Percentiles rank a stretch among this genome's conserved stretches.
Conservation (phyloP, 208 protist genomes). For the Trypanosoma platydactyli region DNA sequence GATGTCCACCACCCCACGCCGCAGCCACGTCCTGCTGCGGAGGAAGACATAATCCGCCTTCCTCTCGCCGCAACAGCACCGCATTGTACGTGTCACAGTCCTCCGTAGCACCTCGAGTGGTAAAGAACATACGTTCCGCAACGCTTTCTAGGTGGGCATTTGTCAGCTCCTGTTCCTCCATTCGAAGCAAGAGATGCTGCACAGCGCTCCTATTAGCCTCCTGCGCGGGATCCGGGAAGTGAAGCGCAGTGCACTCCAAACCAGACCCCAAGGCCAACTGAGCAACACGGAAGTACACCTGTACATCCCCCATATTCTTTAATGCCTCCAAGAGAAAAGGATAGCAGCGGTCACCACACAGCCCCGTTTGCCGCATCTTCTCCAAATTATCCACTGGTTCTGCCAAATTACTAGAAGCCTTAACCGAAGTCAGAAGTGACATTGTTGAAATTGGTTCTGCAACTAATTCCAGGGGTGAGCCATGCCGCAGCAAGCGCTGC, state of each 20-base stretch:
- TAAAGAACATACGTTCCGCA: conserved; percentile 22
- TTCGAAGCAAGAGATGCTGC: conserved; percentile 41
- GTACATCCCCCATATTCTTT: conserved; percentile 1
- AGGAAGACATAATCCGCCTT: background rate
- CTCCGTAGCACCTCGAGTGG: conserved; percentile 11
- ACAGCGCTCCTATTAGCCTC: conserved; percentile 40
- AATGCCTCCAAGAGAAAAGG: conserved; percentile 22
- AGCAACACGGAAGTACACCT: conserved; percentile 22
- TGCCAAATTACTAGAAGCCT: too few species aligned
- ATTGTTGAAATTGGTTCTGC: conserved; percentile 37
- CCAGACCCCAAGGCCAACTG: conserved; percentile 49
- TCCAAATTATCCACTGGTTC: background rate
- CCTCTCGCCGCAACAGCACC: conserved; percentile 2
- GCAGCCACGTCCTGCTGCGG: conserved; percentile 1
- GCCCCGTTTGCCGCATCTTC: background rate
- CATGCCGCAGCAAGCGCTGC: conserved; percentile 46
- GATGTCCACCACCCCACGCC: conserved; percentile 8
- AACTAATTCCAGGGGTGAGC: conserved; percentile 57
- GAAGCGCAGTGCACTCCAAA: conserved; percentile 52
- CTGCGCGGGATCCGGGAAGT: conserved; percentile 53
- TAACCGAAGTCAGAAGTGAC: background rate
- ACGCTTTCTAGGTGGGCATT: conserved; percentile 12
- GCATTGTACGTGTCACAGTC: conserved; percentile 23
- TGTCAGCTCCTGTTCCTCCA: conserved; percentile 11
- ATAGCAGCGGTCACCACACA: conserved; percentile 12